Percentiles rank a stretch among this genome's conserved stretches.
Evolutionary conservation across 2,329 filamentous ascomycete genomes (phyloP).

Genomic region (Cladosporium sp.): DNA sequence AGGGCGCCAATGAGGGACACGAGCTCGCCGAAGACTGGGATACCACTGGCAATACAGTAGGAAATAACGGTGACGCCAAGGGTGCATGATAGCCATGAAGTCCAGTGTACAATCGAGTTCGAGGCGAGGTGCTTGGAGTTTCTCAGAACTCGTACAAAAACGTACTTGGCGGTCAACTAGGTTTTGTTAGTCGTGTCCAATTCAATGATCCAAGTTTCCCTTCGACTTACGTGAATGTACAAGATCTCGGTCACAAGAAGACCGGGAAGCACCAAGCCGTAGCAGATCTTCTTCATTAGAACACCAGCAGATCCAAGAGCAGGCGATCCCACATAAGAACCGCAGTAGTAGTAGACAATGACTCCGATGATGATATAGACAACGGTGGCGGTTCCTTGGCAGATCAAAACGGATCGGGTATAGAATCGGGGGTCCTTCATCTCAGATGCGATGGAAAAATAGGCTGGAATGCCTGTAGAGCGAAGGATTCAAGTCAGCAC

Average conservation of each 20-base stretch:
- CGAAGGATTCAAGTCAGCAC: no score
- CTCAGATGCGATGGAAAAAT: constrained; percentile 64
- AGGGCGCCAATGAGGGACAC: constrained; percentile 52
- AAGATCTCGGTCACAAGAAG: constrained; percentile 49
- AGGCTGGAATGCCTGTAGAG: constrained; percentile 57
- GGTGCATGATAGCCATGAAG: constrained; percentile 51
- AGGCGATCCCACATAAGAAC: constrained; percentile 61
- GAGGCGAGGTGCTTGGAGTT: constrained; percentile 51
- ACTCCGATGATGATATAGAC: constrained; percentile 59
- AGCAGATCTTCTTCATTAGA: constrained; percentile 61
- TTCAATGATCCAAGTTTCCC: background rate
- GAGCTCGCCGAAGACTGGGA: constrained; percentile 53
- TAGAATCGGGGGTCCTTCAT: constrained; percentile 61
- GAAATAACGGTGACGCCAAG: constrained; percentile 42
- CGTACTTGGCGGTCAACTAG: constrained; percentile 50
- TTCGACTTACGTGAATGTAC: constrained; percentile 19
- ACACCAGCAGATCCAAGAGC: constrained; percentile 61
- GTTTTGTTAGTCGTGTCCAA: background rate
- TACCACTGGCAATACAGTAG: constrained; percentile 52
- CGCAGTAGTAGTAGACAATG: constrained; percentile 62
- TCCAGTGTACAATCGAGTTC: constrained; percentile 52
- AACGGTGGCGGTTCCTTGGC: constrained; percentile 56
- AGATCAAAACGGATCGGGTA: constrained; percentile 57
- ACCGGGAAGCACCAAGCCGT: constrained; percentile 59
- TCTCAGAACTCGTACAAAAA: constrained; percentile 56